Evolutionary conservation across 495 filamentous ascomycete genomes (phyloP).

Genomic region (Aspergillus sclerotioniger): DNA sequence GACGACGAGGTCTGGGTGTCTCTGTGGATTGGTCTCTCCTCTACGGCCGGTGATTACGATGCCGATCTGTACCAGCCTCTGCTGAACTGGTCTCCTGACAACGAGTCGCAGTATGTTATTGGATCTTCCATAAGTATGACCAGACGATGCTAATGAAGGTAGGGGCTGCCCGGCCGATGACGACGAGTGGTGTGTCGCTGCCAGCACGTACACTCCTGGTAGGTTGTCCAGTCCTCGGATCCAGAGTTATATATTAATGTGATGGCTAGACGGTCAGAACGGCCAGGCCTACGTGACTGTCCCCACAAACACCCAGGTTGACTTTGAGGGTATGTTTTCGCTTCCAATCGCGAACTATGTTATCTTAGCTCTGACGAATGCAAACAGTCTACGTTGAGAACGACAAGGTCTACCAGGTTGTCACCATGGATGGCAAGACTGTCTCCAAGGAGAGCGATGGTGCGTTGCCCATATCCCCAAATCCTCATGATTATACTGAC

Average conservation of each 20-base stretch:
- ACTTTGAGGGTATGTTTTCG: conserved; percentile 18
- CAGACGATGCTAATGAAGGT: background rate
- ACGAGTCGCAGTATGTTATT: conserved; percentile 12
- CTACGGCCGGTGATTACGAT: background rate
- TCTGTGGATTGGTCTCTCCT: conserved; percentile 12
- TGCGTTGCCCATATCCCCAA: background rate
- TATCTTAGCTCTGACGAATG: background rate
- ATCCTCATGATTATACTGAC: background rate
- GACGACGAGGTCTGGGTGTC: conserved; percentile 14
- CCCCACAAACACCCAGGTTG: conserved; percentile 14
- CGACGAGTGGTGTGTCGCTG: conserved; percentile 18
- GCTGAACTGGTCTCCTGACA: conserved; percentile 18
- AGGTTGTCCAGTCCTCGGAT: background rate
- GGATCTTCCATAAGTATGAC: background rate
- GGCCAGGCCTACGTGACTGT: conserved; percentile 22
- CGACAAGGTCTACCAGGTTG: conserved; percentile 18
- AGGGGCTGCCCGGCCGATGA: conserved; percentile 12
- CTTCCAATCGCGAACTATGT: background rate
- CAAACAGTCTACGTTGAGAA: conserved; percentile 17
- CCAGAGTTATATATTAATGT: background rate
- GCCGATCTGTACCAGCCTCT: conserved; percentile 16
- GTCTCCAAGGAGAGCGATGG: conserved; percentile 23
- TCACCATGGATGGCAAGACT: conserved; percentile 17
- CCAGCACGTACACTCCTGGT: conserved; percentile 15
- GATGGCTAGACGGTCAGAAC: conserved; percentile 16